A percentile compares a stretch with the other conserved stretches of the same genome.
Evolutionary conservation across 1,284 basidiomycete species (phyloP).

Genomic region (Leccinum fallax): DNA sequence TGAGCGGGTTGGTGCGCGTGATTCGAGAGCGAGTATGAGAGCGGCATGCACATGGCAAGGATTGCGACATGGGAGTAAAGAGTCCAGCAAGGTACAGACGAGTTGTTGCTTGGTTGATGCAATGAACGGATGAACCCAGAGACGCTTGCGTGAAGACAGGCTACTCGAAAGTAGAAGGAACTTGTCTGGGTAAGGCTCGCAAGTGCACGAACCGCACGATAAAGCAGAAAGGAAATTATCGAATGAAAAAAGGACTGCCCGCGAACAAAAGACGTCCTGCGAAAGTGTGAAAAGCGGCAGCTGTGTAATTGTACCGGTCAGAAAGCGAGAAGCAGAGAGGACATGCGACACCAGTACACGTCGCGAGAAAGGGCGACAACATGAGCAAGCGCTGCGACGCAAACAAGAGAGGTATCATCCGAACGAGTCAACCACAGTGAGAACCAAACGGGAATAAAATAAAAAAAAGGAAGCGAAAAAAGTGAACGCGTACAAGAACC

Average conservation of each 20-base stretch:
- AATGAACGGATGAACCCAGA: slow-evolving; percentile 30
- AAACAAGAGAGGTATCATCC: slow-evolving; percentile 40
- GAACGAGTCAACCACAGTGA: slow-evolving; percentile 37
- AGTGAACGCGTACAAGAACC: slow-evolving; percentile 36
- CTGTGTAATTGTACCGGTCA: slow-evolving; percentile 34
- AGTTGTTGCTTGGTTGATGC: slow-evolving; percentile 22
- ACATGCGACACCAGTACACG: slow-evolving; percentile 35
- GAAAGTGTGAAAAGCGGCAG: slow-evolving; percentile 28
- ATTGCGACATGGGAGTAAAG: slow-evolving; percentile 20
- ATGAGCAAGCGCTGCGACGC: slow-evolving; percentile 27
- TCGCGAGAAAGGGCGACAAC: slow-evolving; percentile 32
- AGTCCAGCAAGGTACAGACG: slow-evolving; percentile 28
- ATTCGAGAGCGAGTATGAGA: slow-evolving; percentile 2
- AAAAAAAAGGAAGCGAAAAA: slow-evolving; percentile 19
- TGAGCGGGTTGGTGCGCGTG: neutral
- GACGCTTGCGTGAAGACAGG: slow-evolving; percentile 16
- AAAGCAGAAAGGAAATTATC: slow-evolving; percentile 35
- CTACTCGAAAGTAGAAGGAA: slow-evolving; percentile 23
- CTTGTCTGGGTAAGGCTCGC: slow-evolving; percentile 18
- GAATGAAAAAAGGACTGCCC: slow-evolving; percentile 31
- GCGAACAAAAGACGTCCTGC: slow-evolving; percentile 26
- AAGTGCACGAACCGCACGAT: slow-evolving; percentile 24
- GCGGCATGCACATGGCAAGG: slow-evolving; percentile 13
- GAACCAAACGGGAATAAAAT: slow-evolving; percentile 35
- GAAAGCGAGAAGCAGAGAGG: slow-evolving; percentile 34